Percentiles rank a stretch among this genome's conserved stretches.
phyloP scores from a whole-genome alignment of 805 yeast species.

The Metschnikowia baotianmanensis region DNA sequence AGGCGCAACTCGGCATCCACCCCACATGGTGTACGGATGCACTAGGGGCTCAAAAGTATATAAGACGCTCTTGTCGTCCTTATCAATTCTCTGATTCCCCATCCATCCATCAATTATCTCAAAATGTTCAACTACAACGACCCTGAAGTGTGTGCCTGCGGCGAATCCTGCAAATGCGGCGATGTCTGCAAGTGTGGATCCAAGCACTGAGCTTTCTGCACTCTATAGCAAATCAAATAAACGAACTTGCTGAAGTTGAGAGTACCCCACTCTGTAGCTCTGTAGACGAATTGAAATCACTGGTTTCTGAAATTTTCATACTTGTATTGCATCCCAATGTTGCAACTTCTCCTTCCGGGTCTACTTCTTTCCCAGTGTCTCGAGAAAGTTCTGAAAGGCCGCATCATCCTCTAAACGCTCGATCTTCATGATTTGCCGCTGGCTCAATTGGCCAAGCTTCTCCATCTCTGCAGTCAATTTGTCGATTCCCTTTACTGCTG shows the following conservation, averaged over 20 bases:
- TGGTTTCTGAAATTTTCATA: too few relatives aligned
- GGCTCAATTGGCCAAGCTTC: conserved; percentile 22
- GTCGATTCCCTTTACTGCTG: conserved; percentile 20
- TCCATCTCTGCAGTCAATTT: conserved; percentile 23
- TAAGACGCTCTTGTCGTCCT: neutral
- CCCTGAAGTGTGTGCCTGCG: conserved; percentile 15
- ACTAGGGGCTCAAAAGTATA: neutral
- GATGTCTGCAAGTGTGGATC: conserved; percentile 13
- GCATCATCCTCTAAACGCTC: conserved; percentile 14
- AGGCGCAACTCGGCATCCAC: neutral
- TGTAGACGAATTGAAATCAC: too few relatives aligned
- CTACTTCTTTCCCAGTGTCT: neutral
- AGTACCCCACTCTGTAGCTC: too few relatives aligned
- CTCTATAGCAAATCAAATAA: neutral
- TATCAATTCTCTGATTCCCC: too few relatives aligned
- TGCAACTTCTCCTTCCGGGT: too few relatives aligned
- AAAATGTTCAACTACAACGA: conserved; percentile 15
- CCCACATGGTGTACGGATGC: neutral
- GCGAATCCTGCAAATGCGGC: conserved; percentile 13
- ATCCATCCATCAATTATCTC: neutral
- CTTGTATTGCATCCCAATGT: too few relatives aligned
- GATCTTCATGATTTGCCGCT: conserved; percentile 22
- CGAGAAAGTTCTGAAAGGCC: conserved; percentile 11
- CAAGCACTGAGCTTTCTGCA: conserved; percentile 3
- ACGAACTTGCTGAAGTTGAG: neutral